Conservation (phyloP, 768 basidiomycete species). For the Hypsizygus marmoreus region DNA sequence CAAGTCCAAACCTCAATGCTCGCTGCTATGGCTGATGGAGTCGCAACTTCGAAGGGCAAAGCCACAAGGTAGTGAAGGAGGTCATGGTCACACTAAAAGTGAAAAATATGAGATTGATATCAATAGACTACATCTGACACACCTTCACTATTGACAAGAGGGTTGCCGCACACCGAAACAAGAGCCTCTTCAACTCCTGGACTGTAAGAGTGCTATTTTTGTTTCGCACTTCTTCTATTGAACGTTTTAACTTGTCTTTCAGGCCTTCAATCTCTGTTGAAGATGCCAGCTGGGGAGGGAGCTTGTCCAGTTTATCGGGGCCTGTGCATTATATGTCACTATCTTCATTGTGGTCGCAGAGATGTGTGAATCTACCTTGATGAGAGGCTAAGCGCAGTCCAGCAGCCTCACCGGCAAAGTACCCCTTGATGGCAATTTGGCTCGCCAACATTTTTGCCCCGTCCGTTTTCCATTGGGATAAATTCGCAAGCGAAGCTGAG, state of each 20-base stretch:
- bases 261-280: constrained; percentile 64
- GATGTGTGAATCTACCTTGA: constrained; percentile 46
- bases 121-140: constrained; percentile 6
- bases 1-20: constrained; percentile 97
- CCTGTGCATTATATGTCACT: constrained; percentile 36
- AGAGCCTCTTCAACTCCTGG: constrained; percentile 79
- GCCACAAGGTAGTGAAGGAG: constrained; percentile 85
- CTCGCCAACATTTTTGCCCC: constrained; percentile 78
- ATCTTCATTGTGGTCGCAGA: background rate
- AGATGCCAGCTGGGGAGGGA: constrained; percentile 61
- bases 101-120: background rate
- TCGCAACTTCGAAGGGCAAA: constrained; percentile 88
- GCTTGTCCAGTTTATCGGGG: constrained; percentile 58
- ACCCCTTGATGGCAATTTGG: constrained; percentile 89
- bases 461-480: constrained; percentile 74
- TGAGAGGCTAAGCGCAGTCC: constrained; percentile 73
- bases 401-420: constrained; percentile 84
- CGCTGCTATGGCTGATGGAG: constrained; percentile 80
- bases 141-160: constrained; percentile 73
- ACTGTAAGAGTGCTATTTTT: constrained; percentile 77
- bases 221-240: constrained; percentile 65
- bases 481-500: constrained; percentile 53
- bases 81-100: constrained; percentile 73
- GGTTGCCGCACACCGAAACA: constrained; percentile 85
- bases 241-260: constrained; percentile 64